Percentiles rank a stretch among this genome's conserved stretches.
These are phyloP conservation scores for Gilbertella persicaria DNA, from an alignment of 371 early-diverging fungal species.

Conservation along the genomic window DNA sequence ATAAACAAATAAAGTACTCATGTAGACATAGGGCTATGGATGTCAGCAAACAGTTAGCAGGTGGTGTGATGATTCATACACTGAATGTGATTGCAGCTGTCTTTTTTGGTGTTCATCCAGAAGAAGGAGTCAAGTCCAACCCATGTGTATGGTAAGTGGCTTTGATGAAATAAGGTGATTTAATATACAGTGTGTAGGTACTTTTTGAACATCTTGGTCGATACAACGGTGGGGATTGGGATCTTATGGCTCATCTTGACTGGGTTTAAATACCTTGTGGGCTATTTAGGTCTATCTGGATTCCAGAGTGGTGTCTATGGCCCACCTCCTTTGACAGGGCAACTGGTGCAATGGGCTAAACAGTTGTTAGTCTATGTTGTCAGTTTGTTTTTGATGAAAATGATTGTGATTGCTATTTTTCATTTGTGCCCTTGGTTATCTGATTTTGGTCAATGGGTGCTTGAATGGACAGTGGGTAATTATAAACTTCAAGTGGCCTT, in stretches of 20 bases:
- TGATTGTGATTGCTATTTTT: conserved; percentile 50
- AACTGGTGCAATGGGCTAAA: conserved; percentile 56
- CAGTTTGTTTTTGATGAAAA: conserved; percentile 62
- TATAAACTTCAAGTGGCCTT: conserved; percentile 61
- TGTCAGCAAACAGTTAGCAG: conserved; percentile 67
- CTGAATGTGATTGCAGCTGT: conserved; percentile 65
- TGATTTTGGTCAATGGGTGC: conserved; percentile 62
- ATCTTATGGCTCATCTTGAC: conserved; percentile 59
- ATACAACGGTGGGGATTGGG: conserved; percentile 69
- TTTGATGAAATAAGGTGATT: background rate
- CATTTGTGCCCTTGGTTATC: conserved; percentile 56
- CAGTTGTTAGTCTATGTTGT: conserved; percentile 59
- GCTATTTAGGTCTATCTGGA: conserved; percentile 37
- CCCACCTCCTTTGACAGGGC: conserved; percentile 53
- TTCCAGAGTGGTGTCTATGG: conserved; percentile 68
- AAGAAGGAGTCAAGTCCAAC: conserved; percentile 51
- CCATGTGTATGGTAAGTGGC: conserved; percentile 67
- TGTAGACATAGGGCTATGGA: conserved; percentile 70
- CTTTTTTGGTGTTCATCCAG: conserved; percentile 51
- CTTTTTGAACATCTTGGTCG: conserved; percentile 72
- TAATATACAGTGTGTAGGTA: conserved; percentile 47
- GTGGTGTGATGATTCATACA: conserved; percentile 64
- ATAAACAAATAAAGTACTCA: no score
- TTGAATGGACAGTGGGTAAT: conserved; percentile 56
- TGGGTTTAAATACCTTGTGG: conserved; percentile 42